Evolutionary conservation across 805 yeast species (phyloP), one percentile per base, ranked within the genome.

Genomic region (Myxozyma vanderwaltii): DNA sequence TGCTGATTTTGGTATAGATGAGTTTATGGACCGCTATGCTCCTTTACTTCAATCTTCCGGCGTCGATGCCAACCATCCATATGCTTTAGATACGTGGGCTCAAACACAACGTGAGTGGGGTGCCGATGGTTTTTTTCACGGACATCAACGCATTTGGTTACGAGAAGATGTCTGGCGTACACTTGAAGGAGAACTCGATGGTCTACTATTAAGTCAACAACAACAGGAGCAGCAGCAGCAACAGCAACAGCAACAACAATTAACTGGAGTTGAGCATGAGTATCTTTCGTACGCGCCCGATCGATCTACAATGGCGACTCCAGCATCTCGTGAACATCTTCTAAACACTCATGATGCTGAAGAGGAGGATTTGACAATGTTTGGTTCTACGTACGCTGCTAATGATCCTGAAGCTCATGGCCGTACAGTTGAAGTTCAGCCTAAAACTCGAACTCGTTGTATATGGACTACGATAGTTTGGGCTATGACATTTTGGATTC

Each of bases 401-500:
- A 63, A 63, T 58, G 82, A 74, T 55, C 63, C 68, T 19, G 70
- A 66, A n/a, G 68, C 68, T 10, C 67, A 64, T 2, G 73, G 71
- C 1, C 65, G 68, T 23, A 68, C 65, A 24, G 54, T 74, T 5
- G 74, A 74, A 49, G 74, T 74, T 6, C 64, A 65, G 24, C 54
- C 59, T 13, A 71, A 68, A 54, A 64, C 77, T 0, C 48, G 66
- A 0, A 65, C 66, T 39, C 67, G 79, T 8, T 67, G 70, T 39
- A 45, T 65, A 8, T 76, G 79, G 79, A 74, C 75, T 2, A 53
- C 63, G 10, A 61, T 76, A 36, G 78, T 75, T 24, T 76, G 79
- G 79, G 17, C 63, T n/a, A 53, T 72, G 17, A 76, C 79, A 1
- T 76, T 70, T 61, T 76, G 78, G 78, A 74, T 76, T 39, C 79